A percentile compares a stretch with the other conserved stretches of the same genome.
phyloP scores from a whole-genome alignment of 495 filamentous ascomycete genomes.

The Daldinia concentrica region DNA sequence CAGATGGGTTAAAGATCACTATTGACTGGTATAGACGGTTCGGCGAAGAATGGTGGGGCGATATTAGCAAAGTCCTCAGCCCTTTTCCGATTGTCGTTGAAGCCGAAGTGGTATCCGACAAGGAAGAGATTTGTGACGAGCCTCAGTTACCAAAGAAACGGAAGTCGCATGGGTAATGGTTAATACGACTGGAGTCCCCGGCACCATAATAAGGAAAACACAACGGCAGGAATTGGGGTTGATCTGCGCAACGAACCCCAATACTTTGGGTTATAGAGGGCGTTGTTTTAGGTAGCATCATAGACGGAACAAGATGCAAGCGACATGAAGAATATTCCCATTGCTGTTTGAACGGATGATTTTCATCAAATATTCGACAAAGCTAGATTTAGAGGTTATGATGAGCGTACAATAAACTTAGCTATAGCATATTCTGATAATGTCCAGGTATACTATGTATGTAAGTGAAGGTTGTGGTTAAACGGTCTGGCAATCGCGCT shows the following conservation, averaged over 20 bases:
- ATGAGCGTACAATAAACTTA: not conserved
- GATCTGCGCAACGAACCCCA: not conserved
- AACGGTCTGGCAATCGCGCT: not conserved
- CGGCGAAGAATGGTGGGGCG: constrained; percentile 74
- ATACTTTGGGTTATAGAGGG: constrained; percentile 8
- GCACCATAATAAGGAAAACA: constrained; percentile 7
- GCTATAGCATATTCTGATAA: not conserved
- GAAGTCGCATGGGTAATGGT: constrained; percentile 61
- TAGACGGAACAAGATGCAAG: constrained; percentile 20
- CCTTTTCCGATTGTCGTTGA: constrained; percentile 67
- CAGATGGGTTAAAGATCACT: constrained; percentile 68
- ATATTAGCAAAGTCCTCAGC: constrained; percentile 70
- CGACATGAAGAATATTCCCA: not conserved
- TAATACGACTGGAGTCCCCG: constrained; percentile 34
- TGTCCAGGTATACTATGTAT: too few species aligned
- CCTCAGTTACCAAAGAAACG: constrained; percentile 49
- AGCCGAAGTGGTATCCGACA: constrained; percentile 58
- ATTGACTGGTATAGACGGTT: constrained; percentile 75
- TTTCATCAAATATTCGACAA: constrained; percentile 2
- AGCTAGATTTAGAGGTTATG: not conserved
- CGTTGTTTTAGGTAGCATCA: constrained; percentile 1
- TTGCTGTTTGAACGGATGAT: constrained; percentile 7
- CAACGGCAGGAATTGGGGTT: constrained; percentile 27
- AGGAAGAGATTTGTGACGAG: constrained; percentile 59
- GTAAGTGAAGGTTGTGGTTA: not conserved